phyloP scores from a whole-genome alignment of 371 early-diverging fungal genomes.

The Mucor ambiguus region DNA sequence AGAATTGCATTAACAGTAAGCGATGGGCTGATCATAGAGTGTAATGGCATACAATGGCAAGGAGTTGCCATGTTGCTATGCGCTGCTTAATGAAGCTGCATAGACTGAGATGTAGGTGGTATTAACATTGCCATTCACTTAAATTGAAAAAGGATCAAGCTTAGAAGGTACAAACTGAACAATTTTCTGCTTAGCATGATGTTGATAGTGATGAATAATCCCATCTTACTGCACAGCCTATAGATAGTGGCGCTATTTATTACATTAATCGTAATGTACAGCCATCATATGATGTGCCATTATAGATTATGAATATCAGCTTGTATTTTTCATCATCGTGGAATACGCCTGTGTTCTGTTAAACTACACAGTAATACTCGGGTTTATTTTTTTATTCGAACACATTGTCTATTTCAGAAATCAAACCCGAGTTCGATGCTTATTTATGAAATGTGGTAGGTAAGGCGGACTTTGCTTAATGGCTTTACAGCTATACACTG shows the following conservation, averaged over 20 bases:
- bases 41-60: background rate
- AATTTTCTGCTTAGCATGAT: background rate
- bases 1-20: background rate
- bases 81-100: background rate
- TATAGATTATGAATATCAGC: background rate
- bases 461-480: background rate
- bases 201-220: background rate
- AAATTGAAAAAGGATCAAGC: background rate
- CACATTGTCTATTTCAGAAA: constrained; percentile 8
- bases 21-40: background rate
- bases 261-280: background rate
- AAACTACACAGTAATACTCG: background rate
- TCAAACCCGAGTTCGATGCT: constrained; percentile 1
- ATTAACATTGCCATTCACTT: background rate
- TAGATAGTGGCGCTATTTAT: background rate
- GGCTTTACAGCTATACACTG: background rate
- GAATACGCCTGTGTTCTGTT: background rate
- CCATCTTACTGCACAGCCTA: background rate
- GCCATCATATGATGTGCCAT: background rate
- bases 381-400: background rate
- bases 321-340: background rate
- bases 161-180: background rate
- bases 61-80: too few relatives aligned
- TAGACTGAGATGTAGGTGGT: background rate
- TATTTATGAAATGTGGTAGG: background rate